phyloP scores from a whole-genome alignment of 768 basidiomycete species.

The Auricularia sp. region DNA sequence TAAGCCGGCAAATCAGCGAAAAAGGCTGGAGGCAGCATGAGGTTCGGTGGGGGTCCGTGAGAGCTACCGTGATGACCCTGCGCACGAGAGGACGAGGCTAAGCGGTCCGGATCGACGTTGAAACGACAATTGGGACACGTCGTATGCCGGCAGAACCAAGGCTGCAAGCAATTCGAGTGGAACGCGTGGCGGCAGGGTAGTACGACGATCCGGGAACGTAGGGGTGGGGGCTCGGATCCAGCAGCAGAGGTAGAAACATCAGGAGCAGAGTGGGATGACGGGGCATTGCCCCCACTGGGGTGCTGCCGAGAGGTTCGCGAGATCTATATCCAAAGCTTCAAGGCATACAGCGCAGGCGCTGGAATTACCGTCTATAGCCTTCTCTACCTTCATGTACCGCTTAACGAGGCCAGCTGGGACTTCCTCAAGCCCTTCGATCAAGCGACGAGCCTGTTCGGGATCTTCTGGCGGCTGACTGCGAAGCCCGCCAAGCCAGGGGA shows the following conservation, averaged over 20 bases:
- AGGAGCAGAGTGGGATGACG: neutral
- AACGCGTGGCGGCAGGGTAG: slow-evolving; percentile 78
- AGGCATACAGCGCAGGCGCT: neutral
- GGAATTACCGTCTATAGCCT: neutral
- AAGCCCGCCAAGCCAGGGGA: neutral
- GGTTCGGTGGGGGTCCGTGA: neutral
- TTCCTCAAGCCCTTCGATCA: slow-evolving; percentile 1
- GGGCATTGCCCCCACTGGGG: neutral
- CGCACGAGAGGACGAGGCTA: slow-evolving; percentile 34
- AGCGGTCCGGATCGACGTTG: slow-evolving; percentile 69
- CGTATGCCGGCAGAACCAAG: slow-evolving; percentile 77
- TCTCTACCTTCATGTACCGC: neutral
- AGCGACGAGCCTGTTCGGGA: neutral
- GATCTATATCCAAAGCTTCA: neutral
- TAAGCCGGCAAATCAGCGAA: neutral
- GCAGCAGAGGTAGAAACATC: neutral
- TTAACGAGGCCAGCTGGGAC: neutral
- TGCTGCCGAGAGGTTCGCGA: neutral
- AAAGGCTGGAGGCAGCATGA: neutral
- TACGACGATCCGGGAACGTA: slow-evolving; percentile 35
- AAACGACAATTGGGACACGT: slow-evolving; percentile 81
- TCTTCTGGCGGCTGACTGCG: neutral
- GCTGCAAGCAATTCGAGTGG: slow-evolving; percentile 66
- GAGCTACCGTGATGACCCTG: neutral
- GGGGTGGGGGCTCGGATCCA: neutral